These are phyloP conservation scores for Manihot esculenta DNA, from an alignment of 441 rosid species.

Conservation along the genomic window DNA sequence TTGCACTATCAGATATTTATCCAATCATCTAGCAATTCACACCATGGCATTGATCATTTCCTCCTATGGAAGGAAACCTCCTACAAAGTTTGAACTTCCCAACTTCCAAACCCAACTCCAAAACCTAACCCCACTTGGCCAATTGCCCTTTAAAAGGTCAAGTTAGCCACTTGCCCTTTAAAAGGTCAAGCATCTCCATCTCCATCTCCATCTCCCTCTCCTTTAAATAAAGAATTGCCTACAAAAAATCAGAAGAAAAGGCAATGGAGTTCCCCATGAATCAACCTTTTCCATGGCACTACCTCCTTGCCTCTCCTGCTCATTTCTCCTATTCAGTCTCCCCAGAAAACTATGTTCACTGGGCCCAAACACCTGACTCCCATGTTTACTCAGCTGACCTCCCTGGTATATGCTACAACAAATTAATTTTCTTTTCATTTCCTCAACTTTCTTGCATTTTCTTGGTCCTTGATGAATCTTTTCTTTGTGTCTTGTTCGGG, in stretches of 20 bases:
- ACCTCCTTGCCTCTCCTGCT: conserved; percentile 34
- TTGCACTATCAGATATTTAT: not conserved
- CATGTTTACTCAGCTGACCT: conserved; percentile 74
- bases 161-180: no score
- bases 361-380: conserved; percentile 73
- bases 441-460: conserved; percentile 13
- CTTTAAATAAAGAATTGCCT: no score
- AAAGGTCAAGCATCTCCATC: not conserved
- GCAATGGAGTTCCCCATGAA: conserved; percentile 47
- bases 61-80: conserved; percentile 3
- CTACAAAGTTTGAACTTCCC: not conserved
- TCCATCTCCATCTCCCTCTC: not conserved
- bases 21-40: conserved; percentile 4
- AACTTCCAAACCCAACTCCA: conserved; percentile 3
- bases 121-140: conserved; percentile 15
- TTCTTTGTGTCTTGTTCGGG: conserved; percentile 12
- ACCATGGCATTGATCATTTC: not conserved
- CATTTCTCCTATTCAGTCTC: conserved; percentile 26
- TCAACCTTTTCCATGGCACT: conserved; percentile 49
- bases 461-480: not conserved
- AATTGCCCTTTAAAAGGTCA: conserved; percentile 2
- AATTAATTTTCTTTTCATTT: not conserved
- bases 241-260: not conserved
- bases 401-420: no score
- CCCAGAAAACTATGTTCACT: conserved; percentile 59